Base-by-base conservation (phyloP, 805 yeast genomes). In the Kuraishia ogatae region DNA sequence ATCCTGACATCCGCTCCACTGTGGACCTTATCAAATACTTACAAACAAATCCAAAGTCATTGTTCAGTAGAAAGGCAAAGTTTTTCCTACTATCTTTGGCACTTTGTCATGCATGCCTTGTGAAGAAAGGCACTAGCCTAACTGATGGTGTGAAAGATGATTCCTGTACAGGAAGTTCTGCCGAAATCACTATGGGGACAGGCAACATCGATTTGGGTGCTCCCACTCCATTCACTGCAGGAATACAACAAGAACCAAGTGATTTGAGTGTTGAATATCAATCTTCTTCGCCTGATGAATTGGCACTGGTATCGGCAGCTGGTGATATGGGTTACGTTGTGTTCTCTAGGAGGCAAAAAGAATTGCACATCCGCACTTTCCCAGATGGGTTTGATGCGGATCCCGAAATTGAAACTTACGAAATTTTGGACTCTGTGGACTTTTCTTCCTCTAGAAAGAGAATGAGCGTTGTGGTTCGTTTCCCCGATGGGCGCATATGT, bases 211-310 rank as follows among this genome's bases (percentile, higher is more conserved):
- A 49, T 6, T 61, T 60, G n/a, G 57, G 53, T 23, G 48, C 55
- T 39, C 61, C 61, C 21, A 58, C 47, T 1, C 59, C 52, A 5
- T 58, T 49, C 5, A 56, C 52, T 1, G 61, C 59, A 1, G 61
- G 55, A 4, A 57, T 24, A 2, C 60, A 52, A 1, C 58, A 55
- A 8, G 66, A 61, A 11, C 50, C 50, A 23, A 79, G 73, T 49
- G 83, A 76, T 22, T 73, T 76, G 22, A 35, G n/a, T 15, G 80
- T 91, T 23, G 84, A 82, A 55, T 94, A 94, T 63, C 97, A 93
- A 66, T 89, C 98, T 0, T 84, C 98, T 0, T 92, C 97, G 0
- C 99, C 99, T 0, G 99, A 94, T 70, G 99, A 94, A 67, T 71
- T 92, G 52, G 99, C 99, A 0, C 72, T 94, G 29, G 93, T 94